Evolutionary conservation across 768 basidiomycete genomes (phyloP), one percentile per base, ranked within the genome.

Genomic region (Rhizopogon vinicolor): DNA sequence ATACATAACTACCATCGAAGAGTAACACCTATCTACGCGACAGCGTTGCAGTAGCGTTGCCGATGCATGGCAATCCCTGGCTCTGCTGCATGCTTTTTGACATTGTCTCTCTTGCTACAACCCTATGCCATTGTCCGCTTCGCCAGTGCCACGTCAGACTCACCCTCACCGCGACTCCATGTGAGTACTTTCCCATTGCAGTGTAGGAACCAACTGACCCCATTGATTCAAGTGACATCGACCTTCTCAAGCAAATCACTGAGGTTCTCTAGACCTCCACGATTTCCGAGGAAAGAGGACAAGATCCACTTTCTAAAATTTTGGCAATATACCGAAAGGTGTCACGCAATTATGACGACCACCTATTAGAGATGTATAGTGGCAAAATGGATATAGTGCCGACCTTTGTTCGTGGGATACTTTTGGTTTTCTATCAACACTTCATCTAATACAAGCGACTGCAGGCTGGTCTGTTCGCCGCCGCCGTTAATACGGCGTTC

Each of bases 391-490:
- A 51, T 9, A 51, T 25, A 45, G 1, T 52, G 16, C 8, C 46
- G 14, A 16, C 16, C 25, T 46, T 51, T 18, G 50, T 43, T 19
- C 1, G 50, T 46, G 22, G 18, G 7, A 37, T 31, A n/a, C 12
- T 50, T 10, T 40, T 1, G 8, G 19, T 19, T 3, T 16, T 44
- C 25, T 9, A 16, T 28, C 16, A 28, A 8, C 16, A 12, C 12
- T n/a, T 39, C 18, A 18, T 19, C 51, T 13, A 13, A 42, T 25
- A 43, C 1, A 7, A 28, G 2, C 2, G 16, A 37, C 31, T 22
- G 22, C 19, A 61, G 60, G 60, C 60, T 19, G 56, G 56, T 33
- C 44, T 61, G 18, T 61, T 61, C 33, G 57, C 60, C 3, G 60
- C 44, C n/a, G 60, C 54, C 41, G 37, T n/a, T n/a, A n/a, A 46